Base-by-base conservation (phyloP, 768 basidiomycete genomes). In the Dictyophora rubrovolvata region DNA sequence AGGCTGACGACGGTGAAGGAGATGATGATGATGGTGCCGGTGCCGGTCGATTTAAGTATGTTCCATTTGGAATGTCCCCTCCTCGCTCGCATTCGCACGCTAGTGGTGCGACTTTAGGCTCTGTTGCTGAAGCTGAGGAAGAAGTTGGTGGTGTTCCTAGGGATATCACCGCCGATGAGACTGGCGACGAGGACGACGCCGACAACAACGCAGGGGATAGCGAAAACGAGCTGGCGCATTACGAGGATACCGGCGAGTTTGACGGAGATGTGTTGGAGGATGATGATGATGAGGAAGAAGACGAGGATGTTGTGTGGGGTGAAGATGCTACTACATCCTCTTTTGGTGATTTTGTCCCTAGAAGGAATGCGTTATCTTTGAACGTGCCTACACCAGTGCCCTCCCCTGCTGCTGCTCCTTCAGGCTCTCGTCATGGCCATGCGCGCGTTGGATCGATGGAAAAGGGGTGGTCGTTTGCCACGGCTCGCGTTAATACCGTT, bases 241-340 rank as follows among this genome's bases (percentile, higher is more conserved):
- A 87, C 59, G 87, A 88, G 66, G 86, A 87, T 56, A 2, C 34
- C 37, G 79, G 78, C 35, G 81, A 84, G n/a, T 75, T 83, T 61
- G 83, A 74, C 18, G 71, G 87, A 36, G 79, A 74, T 48, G 76
- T 81, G 28, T 89, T 87, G 59, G 87, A 88, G 66, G 86, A 87
- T 56, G 86, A 85, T 57, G 82, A 79, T 2, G 86, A 85, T 57
- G 82, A 79, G 2, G 83, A 83, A 54, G 77, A 74, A 1, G 81
- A 85, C 5, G 70, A 72, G 33, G 80, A 83, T 33, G 80, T 84
- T 22, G 70, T 74, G 60, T 65, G 47, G 61, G 61, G 50, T 71
- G 67, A 50, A 69, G 69, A 46, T 69, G 69, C 28, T 53, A 69
- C 28, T 21, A 61, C 56, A 21, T 71, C 68, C 18, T 68, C 69